phyloP scores from a whole-genome alignment of 1,284 basidiomycete genomes.

The Marasmius tenuissimus region DNA sequence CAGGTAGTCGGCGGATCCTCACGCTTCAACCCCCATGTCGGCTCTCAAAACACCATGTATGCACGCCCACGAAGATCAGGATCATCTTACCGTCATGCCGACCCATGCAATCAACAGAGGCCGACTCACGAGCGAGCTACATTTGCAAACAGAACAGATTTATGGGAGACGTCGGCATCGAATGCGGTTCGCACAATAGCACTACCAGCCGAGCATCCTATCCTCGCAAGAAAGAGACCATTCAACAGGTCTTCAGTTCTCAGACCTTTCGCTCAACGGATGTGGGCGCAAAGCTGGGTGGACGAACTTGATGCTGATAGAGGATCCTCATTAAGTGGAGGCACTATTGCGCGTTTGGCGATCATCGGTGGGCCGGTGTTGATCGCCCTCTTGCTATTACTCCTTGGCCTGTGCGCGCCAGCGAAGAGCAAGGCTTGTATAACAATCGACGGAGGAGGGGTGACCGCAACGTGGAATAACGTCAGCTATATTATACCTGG shows the following conservation, averaged over 20 bases:
- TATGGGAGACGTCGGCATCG: slow-evolving; percentile 59
- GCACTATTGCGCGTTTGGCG: slow-evolving; percentile 86
- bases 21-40: too few species aligned
- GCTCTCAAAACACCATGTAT: slow-evolving; percentile 53
- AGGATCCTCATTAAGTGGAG: slow-evolving; percentile 63
- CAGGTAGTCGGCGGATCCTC: too few species aligned
- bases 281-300: slow-evolving; percentile 65
- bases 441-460: slow-evolving; percentile 44
- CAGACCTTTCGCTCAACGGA: slow-evolving; percentile 67
- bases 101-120: slow-evolving; percentile 63
- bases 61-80: slow-evolving; percentile 82
- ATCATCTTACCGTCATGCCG: slow-evolving; percentile 79
- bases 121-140: slow-evolving; percentile 49
- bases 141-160: slow-evolving; percentile 62
- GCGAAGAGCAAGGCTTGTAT: slow-evolving; percentile 52
- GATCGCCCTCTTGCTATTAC: slow-evolving; percentile 54
- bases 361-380: slow-evolving; percentile 74
- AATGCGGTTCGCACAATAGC: slow-evolving; percentile 53
- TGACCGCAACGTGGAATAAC: slow-evolving; percentile 68
- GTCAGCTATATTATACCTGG: slow-evolving; percentile 65
- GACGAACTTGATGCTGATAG: slow-evolving; percentile 29
- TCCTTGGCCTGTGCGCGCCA: slow-evolving; percentile 67
- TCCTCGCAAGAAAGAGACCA: slow-evolving; percentile 69
- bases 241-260: slow-evolving; percentile 71
- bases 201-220: slow-evolving; percentile 58